Base-by-base conservation (phyloP, 2,329 filamentous ascomycete species). In the Fusarium illudens region DNA sequence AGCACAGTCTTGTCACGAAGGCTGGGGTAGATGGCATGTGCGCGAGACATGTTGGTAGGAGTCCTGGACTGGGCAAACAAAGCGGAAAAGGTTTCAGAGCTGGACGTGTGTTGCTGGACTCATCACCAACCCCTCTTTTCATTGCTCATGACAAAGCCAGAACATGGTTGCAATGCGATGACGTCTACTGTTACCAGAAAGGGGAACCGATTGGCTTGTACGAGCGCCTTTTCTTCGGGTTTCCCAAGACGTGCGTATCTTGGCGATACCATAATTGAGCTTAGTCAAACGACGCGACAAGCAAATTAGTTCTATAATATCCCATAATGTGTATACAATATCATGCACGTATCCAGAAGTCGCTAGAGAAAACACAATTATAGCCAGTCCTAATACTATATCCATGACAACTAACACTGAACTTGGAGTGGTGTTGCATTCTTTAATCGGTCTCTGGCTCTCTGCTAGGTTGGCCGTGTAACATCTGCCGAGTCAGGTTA, bases 1-100 rank as follows among this genome's bases (percentile, higher is more conserved):
- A 84, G 72, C 4, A 84, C 80, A 3, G 72, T 78, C 64, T 79
- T 78, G 71, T 67, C 79, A 30, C 71, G 73, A 33, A 83, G 71
- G 68, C 80, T 82, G 9, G 80, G 81, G 58, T 83, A 83, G 3
- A 71, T 78, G 22, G 81, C 81, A 15, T 68, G 65, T 11, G 61
- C 19, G 13, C 29, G 1, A 34, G 62, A n/a, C 62, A 64, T 64
- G 8, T 33, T n/a, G 17, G 12, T 3, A 6, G 19, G n/a, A n/a
- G n/a, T n/a, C n/a, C n/a, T 17, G 19, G n/a, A 17, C 6, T 50
- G 4, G 3, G 15, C 10, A 4, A 44, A 25, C 4, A 25, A 44
- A 4, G 9, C 10, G 22, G 39, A 17, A 27, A 27, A 9, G n/a
- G 25, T 46, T 3, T 12, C n/a, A 3, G 12, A n/a, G 13, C 2